Evolutionary conservation across 2,329 filamentous ascomycete genomes (phyloP).

Genomic region (Xylaria sp.): DNA sequence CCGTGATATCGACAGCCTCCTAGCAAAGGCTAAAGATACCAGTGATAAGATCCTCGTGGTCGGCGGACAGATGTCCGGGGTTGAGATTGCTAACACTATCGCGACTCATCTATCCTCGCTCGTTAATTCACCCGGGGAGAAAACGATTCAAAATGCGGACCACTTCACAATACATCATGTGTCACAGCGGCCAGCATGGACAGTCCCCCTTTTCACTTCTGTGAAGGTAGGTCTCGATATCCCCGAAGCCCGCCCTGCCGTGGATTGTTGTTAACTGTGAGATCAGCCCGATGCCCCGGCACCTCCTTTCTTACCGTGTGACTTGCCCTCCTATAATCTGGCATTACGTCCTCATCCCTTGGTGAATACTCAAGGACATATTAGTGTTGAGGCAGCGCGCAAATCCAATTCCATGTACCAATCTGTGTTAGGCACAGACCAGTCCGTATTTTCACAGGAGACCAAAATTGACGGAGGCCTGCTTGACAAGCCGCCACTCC

Average conservation of each 20-base stretch:
- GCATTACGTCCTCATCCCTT: slow-evolving; percentile 65
- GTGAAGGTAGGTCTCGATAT: slow-evolving; percentile 49
- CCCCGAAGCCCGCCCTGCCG: neutral
- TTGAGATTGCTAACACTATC: slow-evolving; percentile 76
- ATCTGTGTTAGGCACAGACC: slow-evolving; percentile 57
- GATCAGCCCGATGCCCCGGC: slow-evolving; percentile 51
- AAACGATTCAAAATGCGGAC: slow-evolving; percentile 48
- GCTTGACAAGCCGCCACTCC: slow-evolving; percentile 62
- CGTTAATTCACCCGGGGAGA: slow-evolving; percentile 56
- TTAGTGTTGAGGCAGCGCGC: slow-evolving; percentile 63
- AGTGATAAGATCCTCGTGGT: slow-evolving; percentile 73
- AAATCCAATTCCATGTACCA: slow-evolving; percentile 59
- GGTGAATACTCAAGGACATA: slow-evolving; percentile 67
- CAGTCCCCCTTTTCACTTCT: slow-evolving; percentile 65
- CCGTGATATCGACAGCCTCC: slow-evolving; percentile 57
- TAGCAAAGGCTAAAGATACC: slow-evolving; percentile 45
- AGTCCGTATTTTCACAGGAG: slow-evolving; percentile 55
- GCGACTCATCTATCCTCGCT: slow-evolving; percentile 73
- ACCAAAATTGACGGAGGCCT: slow-evolving; percentile 49
- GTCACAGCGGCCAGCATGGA: slow-evolving; percentile 72
- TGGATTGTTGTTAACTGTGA: slow-evolving; percentile 40
- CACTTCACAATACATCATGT: slow-evolving; percentile 71
- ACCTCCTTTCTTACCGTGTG: slow-evolving; percentile 72
- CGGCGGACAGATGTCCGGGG: slow-evolving; percentile 82
- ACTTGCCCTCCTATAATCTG: slow-evolving; percentile 75